A percentile compares a stretch with the other conserved stretches of the same genome.
These are phyloP conservation scores for Macrolepiota dolichaula DNA, from an alignment of 768 basidiomycete species.

Conservation along the genomic window DNA sequence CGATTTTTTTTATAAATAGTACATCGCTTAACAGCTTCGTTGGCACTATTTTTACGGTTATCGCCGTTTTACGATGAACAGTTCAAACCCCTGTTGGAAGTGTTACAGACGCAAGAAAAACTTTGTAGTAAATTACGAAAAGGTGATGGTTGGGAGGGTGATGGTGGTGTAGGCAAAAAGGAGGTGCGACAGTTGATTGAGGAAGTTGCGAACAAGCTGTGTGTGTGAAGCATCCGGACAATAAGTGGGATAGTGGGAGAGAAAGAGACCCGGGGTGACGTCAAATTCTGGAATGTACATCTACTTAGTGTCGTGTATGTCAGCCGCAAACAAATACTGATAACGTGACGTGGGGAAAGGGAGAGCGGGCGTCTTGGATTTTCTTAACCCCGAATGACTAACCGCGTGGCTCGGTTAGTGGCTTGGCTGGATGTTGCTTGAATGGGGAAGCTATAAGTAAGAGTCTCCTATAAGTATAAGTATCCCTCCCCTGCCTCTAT, in stretches of 20 bases:
- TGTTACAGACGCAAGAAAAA: slow-evolving; percentile 56
- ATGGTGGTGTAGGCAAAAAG: slow-evolving; percentile 54
- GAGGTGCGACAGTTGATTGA: slow-evolving; percentile 62
- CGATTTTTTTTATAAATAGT: slow-evolving; percentile 43
- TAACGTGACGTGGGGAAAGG: slow-evolving; percentile 1
- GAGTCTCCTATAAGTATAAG: no score
- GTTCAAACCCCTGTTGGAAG: slow-evolving; percentile 59
- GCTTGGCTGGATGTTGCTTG: neutral
- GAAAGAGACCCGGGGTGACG: neutral
- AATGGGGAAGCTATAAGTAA: slow-evolving; percentile 2
- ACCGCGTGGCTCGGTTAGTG: slow-evolving; percentile 2
- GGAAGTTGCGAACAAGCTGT: slow-evolving; percentile 55
- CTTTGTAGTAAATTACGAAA: slow-evolving; percentile 56
- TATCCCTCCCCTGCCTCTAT: no score
- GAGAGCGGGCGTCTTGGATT: neutral
- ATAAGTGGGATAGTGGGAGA: neutral
- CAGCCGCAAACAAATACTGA: neutral
- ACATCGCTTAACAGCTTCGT: slow-evolving; percentile 75
- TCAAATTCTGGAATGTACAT: neutral
- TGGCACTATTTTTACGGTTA: slow-evolving; percentile 73
- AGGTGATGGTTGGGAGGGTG: slow-evolving; percentile 44
- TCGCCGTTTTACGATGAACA: slow-evolving; percentile 65
- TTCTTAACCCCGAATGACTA: slow-evolving; percentile 1
- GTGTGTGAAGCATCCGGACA: slow-evolving; percentile 25
- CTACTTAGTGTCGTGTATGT: no score